Percentiles rank a stretch among this genome's conserved stretches.
Conservation (phyloP, 176 grass and related monocot genomes). For the Musa itinerans region DNA sequence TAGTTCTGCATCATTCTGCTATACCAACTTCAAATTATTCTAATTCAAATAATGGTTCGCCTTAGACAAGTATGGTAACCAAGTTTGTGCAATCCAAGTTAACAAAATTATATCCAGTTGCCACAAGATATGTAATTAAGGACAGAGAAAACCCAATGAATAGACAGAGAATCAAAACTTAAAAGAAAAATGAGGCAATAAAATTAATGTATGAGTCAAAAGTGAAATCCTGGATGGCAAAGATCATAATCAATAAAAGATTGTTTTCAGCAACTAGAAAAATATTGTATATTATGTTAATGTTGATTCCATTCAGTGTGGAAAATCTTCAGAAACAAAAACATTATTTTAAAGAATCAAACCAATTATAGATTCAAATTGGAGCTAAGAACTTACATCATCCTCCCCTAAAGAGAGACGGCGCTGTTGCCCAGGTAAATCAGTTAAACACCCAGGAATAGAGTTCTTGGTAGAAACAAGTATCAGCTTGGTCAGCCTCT, state of each 20-base stretch:
- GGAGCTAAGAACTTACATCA: slow-evolving; percentile 34
- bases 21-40: no score
- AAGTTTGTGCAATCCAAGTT: no score
- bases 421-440: slow-evolving; percentile 38
- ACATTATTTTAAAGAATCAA: slow-evolving; percentile 41
- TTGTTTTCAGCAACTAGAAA: background rate
- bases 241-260: background rate
- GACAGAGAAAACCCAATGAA: no score
- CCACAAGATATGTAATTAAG: no score
- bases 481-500: slow-evolving; percentile 91
- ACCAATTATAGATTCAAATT: background rate
- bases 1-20: no score
- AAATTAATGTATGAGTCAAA: background rate
- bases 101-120: no score
- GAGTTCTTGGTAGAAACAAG: slow-evolving; percentile 93
- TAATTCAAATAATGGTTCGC: no score
- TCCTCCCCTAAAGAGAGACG: slow-evolving; percentile 57
- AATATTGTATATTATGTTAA: background rate
- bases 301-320: background rate
- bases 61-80: no score
- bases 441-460: slow-evolving; percentile 53
- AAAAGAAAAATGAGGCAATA: no score
- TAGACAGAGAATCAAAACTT: no score
- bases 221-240: background rate
- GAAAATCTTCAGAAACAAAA: slow-evolving; percentile 54